These are phyloP conservation scores for Venturia effusa DNA, from an alignment of 2,329 filamentous ascomycete genomes.

Conservation along the genomic window DNA sequence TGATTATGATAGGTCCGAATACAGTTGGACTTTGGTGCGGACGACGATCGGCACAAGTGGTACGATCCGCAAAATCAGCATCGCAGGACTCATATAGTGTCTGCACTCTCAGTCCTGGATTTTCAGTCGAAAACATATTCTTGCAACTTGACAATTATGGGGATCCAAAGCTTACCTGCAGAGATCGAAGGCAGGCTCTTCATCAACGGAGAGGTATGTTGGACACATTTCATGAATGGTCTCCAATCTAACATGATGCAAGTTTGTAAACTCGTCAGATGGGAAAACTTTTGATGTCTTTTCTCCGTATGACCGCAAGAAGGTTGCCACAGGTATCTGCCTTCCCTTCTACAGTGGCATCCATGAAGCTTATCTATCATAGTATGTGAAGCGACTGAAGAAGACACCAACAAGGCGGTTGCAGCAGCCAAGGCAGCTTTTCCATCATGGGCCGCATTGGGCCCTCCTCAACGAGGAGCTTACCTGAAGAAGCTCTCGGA, in stretches of 20 bases:
- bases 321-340: slow-evolving; percentile 24
- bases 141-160: slow-evolving; percentile 1
- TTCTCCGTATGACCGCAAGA: slow-evolving; percentile 32
- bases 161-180: slow-evolving; percentile 4
- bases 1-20: too few species aligned
- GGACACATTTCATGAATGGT: not conserved
- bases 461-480: slow-evolving; percentile 28
- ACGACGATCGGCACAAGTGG: too few species aligned
- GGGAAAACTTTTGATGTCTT: slow-evolving; percentile 34
- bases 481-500: slow-evolving; percentile 36
- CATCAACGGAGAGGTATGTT: slow-evolving; percentile 38
- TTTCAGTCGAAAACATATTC: not conserved
- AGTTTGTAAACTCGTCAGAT: slow-evolving; percentile 37
- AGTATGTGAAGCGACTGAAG: slow-evolving; percentile 35
- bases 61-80: too few species aligned
- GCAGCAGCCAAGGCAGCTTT: slow-evolving; percentile 34
- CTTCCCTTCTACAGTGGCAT: not conserved
- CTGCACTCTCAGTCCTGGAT: not conserved
- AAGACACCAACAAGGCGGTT: slow-evolving; percentile 34
- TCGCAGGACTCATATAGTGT: not conserved
- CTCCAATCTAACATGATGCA: slow-evolving; percentile 1
- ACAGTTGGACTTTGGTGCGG: too few species aligned
- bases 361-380: not conserved
- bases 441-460: slow-evolving; percentile 34
- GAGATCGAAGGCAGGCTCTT: slow-evolving; percentile 32